Conservation (phyloP, 208 protist species). For the Trypanosoma platydactyli region DNA sequence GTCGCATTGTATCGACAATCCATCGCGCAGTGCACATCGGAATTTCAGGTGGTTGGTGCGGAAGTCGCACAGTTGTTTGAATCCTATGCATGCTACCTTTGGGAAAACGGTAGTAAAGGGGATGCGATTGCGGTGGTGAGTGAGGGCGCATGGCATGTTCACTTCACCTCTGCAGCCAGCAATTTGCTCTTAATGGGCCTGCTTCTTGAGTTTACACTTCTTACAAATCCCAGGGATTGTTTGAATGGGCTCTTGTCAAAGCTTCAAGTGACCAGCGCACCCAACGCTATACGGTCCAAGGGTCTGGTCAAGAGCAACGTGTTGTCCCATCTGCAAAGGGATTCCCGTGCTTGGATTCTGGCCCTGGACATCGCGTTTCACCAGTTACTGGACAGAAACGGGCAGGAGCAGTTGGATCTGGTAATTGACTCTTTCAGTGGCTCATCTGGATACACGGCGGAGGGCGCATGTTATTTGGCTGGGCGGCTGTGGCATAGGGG, state of each 20-base stretch:
- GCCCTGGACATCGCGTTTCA: constrained; percentile 36
- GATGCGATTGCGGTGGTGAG: constrained; percentile 45
- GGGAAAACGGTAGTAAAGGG: constrained; percentile 29
- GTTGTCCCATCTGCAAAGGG: constrained; percentile 28
- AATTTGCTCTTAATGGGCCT: constrained; percentile 72
- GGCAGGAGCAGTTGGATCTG: neutral
- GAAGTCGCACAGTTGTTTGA: constrained; percentile 66
- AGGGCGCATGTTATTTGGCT: constrained; percentile 60
- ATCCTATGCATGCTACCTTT: constrained; percentile 41
- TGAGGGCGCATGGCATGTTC: constrained; percentile 63
- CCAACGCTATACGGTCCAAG: constrained; percentile 17
- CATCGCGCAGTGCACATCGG: constrained; percentile 64
- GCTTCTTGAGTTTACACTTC: constrained; percentile 51
- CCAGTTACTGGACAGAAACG: constrained; percentile 18
- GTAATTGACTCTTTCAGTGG: constrained; percentile 30
- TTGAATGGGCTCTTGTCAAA: constrained; percentile 22
- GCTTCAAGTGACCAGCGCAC: constrained; percentile 3
- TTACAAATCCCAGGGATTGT: constrained; percentile 8
- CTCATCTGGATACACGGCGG: constrained; percentile 47
- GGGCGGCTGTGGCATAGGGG: constrained; percentile 36
- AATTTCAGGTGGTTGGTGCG: constrained; percentile 42
- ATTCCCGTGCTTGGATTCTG: constrained; percentile 43
- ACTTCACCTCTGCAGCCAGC: constrained; percentile 47
- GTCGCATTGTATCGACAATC: constrained; percentile 57
- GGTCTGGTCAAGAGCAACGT: constrained; percentile 24